Conservation (phyloP, 2,329 filamentous ascomycete genomes). For the Cordyceps farinosa region DNA sequence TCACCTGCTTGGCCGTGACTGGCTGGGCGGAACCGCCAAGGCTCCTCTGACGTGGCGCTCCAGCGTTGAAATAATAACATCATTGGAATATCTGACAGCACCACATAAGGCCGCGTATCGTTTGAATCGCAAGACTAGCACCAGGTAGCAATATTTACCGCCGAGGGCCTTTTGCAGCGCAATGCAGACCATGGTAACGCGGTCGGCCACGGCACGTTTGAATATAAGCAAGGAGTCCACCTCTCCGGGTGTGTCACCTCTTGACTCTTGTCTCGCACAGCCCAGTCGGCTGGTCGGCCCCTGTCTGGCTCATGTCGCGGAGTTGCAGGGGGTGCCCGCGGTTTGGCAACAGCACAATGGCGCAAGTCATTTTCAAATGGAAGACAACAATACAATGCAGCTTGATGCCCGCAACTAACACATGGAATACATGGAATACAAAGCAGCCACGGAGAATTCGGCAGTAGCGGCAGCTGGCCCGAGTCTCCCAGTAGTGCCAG, state of each 20-base stretch:
- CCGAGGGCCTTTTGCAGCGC: not conserved
- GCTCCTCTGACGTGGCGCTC: conserved; percentile 8
- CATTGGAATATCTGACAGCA: not conserved
- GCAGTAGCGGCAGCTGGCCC: too few relatives aligned
- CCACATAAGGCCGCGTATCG: not conserved
- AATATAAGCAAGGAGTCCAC: not conserved
- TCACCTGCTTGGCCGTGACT: not conserved
- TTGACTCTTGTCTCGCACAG: not conserved
- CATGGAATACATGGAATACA: too few relatives aligned
- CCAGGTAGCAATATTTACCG: not conserved
- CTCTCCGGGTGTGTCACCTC: not conserved
- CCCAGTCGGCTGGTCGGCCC: not conserved
- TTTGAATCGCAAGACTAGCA: not conserved
- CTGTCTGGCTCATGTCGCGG: conserved; percentile 3
- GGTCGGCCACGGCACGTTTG: not conserved
- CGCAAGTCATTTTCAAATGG: not conserved
- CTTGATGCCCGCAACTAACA: not conserved
- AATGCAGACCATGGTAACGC: not conserved
- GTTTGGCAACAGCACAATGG: not conserved
- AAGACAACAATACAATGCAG: not conserved
- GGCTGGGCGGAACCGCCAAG: conserved; percentile 1
- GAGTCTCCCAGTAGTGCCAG: too few relatives aligned
- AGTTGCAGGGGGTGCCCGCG: not conserved
- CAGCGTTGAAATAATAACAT: not conserved
- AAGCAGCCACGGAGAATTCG: too few relatives aligned